These are phyloP conservation scores for Emergomyces africanus DNA, from an alignment of 2,329 filamentous ascomycete genomes.

Conservation along the genomic window DNA sequence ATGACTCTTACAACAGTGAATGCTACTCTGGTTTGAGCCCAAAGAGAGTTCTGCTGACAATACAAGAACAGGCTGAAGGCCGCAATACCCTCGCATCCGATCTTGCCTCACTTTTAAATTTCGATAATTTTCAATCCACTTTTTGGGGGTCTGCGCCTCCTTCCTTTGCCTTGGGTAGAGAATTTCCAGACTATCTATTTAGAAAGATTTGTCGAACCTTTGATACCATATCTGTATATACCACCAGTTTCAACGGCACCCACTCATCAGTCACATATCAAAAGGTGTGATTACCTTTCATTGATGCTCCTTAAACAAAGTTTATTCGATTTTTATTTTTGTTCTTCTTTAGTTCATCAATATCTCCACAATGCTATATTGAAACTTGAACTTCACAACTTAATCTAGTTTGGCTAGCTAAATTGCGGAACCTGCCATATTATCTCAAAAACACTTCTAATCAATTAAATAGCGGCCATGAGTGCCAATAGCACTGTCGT, in stretches of 20 bases:
- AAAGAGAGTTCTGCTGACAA: constrained; percentile 3
- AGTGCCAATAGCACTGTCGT: background rate
- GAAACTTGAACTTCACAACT: background rate
- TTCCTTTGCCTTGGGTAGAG: background rate
- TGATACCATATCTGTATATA: background rate
- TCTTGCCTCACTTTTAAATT: constrained; percentile 5
- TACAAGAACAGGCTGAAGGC: background rate
- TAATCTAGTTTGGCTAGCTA: background rate
- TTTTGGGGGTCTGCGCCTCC: background rate
- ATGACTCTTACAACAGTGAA: constrained; percentile 2
- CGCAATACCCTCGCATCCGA: background rate
- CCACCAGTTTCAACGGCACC: background rate
- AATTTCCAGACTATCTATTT: background rate
- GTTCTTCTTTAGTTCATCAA: background rate
- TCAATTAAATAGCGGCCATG: background rate
- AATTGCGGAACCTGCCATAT: background rate
- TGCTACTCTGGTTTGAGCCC: background rate
- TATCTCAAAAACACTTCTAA: background rate
- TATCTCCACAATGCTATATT: background rate
- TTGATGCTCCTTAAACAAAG: background rate
- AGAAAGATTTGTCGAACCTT: background rate
- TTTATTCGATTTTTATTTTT: background rate
- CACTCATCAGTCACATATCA: background rate
- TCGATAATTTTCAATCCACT: background rate
- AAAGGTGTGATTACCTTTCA: background rate